phyloP scores from a whole-genome alignment of 73 alveolate genomes.

The Paramecium caudatum region DNA sequence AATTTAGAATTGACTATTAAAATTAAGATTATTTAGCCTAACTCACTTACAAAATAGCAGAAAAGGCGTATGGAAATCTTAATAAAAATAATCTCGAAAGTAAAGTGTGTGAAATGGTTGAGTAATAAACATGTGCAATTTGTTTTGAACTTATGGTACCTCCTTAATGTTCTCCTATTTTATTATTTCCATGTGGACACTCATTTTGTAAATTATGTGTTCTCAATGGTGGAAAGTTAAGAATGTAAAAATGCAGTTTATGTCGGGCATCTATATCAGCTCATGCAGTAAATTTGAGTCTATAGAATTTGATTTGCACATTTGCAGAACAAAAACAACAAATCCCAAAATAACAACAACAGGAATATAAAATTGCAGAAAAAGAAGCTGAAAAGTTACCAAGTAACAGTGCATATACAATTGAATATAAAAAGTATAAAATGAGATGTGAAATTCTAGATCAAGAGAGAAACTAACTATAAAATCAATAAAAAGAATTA shows the following conservation, averaged over 20 bases:
- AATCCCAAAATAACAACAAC: slow-evolving; percentile 2
- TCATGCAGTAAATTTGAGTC: slow-evolving; percentile 86
- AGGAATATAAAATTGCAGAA: background rate
- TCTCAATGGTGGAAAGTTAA: slow-evolving; percentile 70
- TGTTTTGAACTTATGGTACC: slow-evolving; percentile 89
- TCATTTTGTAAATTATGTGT: slow-evolving; percentile 86
- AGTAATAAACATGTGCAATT: slow-evolving; percentile 85
- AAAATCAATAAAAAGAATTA: slow-evolving; percentile 25
- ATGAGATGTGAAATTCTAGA: slow-evolving; percentile 50
- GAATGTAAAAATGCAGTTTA: slow-evolving; percentile 82
- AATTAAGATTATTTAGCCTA: slow-evolving; percentile 59
- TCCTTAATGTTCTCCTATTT: slow-evolving; percentile 84
- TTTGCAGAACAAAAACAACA: slow-evolving; percentile 62
- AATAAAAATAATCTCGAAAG: slow-evolving; percentile 47
- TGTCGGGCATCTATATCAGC: slow-evolving; percentile 79
- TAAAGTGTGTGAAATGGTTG: slow-evolving; percentile 71
- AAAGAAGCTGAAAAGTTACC: background rate
- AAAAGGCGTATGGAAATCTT: slow-evolving; percentile 29
- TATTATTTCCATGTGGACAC: slow-evolving; percentile 92
- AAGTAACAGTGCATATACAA: background rate
- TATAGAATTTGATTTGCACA: slow-evolving; percentile 81
- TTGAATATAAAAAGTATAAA: slow-evolving; percentile 42
- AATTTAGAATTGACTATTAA: slow-evolving; percentile 28
- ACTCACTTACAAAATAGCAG: slow-evolving; percentile 60
- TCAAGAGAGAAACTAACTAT: background rate